A percentile compares a stretch with the other conserved stretches of the same genome.
phyloP scores from a whole-genome alignment of 495 filamentous ascomycete species.

The Penicillium antarcticum region DNA sequence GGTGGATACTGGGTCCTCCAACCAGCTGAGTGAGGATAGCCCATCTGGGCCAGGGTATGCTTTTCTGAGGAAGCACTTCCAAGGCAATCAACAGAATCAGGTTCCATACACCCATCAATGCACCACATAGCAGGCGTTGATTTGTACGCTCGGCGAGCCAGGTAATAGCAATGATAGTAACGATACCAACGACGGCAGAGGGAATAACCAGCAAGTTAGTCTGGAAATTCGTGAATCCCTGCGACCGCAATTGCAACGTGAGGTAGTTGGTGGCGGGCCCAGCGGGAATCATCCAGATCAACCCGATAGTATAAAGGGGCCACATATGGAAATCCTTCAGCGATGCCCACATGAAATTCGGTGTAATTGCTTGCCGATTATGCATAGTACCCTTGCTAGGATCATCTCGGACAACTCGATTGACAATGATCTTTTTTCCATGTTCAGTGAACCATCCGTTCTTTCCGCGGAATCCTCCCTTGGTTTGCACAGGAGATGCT shows the following conservation, averaged over 20 bases:
- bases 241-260: conserved; percentile 53
- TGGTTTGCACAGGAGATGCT: conserved; percentile 59
- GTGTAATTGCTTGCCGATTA: conserved; percentile 52
- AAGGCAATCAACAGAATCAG: conserved; percentile 51
- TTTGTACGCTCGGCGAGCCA: conserved; percentile 49
- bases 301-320: conserved; percentile 50
- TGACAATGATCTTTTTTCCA: conserved; percentile 64
- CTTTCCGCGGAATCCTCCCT: conserved; percentile 55
- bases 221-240: conserved; percentile 62
- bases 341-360: conserved; percentile 41
- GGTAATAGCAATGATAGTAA: conserved; percentile 40
- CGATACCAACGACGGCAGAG: conserved; percentile 42
- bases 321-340: conserved; percentile 53
- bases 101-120: conserved; percentile 51
- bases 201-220: conserved; percentile 60
- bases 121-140: conserved; percentile 48
- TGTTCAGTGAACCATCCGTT: conserved; percentile 64
- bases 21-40: conserved; percentile 48
- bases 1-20: conserved; percentile 56
- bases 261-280: conserved; percentile 46
- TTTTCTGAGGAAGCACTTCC: conserved; percentile 29
- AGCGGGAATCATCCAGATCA: conserved; percentile 50
- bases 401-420: conserved; percentile 68
- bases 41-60: conserved; percentile 49
- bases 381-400: conserved; percentile 68